Evolutionary conservation across 2,329 filamentous ascomycete species (phyloP).

Genomic region (Xylaria multiplex): DNA sequence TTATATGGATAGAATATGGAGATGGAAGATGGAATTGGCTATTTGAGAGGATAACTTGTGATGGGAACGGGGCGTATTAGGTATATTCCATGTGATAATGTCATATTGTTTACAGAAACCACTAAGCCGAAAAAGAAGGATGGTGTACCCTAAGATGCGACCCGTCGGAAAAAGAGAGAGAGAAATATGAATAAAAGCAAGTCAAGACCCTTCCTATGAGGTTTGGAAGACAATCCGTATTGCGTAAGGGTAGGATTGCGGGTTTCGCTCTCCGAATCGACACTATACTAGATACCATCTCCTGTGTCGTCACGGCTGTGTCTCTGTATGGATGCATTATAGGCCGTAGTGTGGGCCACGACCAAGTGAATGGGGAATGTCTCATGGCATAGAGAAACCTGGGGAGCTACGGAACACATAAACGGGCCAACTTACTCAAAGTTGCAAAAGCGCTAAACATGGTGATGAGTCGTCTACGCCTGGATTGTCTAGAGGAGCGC

Average conservation of each 20-base stretch:
- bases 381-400: slow-evolving; percentile 5
- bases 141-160: not conserved
- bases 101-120: not conserved
- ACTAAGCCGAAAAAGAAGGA: not conserved
- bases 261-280: slow-evolving; percentile 26
- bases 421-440: slow-evolving; percentile 45
- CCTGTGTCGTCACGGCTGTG: slow-evolving; percentile 9
- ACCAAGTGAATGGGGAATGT: slow-evolving; percentile 15
- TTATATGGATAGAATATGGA: slow-evolving; percentile 3
- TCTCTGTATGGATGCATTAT: slow-evolving; percentile 4
- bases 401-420: not conserved
- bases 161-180: not conserved
- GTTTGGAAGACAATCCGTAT: not conserved
- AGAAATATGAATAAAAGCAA: not conserved
- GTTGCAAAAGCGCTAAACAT: slow-evolving; percentile 47
- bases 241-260: slow-evolving; percentile 12
- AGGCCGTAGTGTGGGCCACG: slow-evolving; percentile 20
- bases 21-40: slow-evolving; percentile 4
- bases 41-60: not conserved
- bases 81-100: not conserved
- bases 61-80: not conserved
- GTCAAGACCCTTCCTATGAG: not conserved
- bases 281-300: slow-evolving; percentile 14
- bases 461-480: slow-evolving; percentile 30
- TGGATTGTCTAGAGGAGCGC: slow-evolving; percentile 16